These are phyloP conservation scores for Trypanosomatidae sp. DNA, from an alignment of 208 protist species.

Conservation along the genomic window DNA sequence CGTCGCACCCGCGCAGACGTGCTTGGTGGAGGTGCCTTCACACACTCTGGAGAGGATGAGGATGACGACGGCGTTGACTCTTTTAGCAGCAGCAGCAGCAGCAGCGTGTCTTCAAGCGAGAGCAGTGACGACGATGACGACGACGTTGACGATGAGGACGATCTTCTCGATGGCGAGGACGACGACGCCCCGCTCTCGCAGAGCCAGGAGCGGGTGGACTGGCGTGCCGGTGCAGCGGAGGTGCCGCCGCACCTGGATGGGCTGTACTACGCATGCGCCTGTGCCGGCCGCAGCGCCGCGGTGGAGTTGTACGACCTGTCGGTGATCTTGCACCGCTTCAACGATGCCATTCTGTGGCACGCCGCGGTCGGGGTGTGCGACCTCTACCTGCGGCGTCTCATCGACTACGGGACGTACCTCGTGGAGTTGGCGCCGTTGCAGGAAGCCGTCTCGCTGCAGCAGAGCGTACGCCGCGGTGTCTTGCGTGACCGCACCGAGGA, in stretches of 20 bases:
- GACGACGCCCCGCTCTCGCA: constrained; percentile 40
- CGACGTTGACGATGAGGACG: constrained; percentile 30
- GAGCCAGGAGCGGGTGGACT: constrained; percentile 60
- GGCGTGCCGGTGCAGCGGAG: constrained; percentile 31
- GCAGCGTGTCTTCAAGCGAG: constrained; percentile 4
- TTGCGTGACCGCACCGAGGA: constrained; percentile 51
- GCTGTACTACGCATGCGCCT: constrained; percentile 68
- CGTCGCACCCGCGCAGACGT: not conserved
- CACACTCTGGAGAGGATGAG: not conserved
- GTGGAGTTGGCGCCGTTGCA: constrained; percentile 79
- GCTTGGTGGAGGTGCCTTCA: not conserved
- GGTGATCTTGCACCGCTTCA: constrained; percentile 62
- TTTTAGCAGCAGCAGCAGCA: constrained; percentile 16
- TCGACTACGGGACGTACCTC: constrained; percentile 84
- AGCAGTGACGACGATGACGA: constrained; percentile 1
- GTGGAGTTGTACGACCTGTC: constrained; percentile 79
- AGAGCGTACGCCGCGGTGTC: constrained; percentile 45
- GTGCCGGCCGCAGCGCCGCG: constrained; percentile 71
- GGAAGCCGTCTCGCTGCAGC: constrained; percentile 74
- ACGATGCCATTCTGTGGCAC: constrained; percentile 77
- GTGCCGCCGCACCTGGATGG: constrained; percentile 51
- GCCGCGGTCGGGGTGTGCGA: constrained; percentile 83
- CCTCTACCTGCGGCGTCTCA: constrained; percentile 63
- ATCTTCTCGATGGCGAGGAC: constrained; percentile 39
- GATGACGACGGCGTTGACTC: constrained; percentile 7